These are phyloP conservation scores for Alternaria triticimaculans DNA, from an alignment of 2,329 filamentous ascomycete genomes.

Conservation along the genomic window DNA sequence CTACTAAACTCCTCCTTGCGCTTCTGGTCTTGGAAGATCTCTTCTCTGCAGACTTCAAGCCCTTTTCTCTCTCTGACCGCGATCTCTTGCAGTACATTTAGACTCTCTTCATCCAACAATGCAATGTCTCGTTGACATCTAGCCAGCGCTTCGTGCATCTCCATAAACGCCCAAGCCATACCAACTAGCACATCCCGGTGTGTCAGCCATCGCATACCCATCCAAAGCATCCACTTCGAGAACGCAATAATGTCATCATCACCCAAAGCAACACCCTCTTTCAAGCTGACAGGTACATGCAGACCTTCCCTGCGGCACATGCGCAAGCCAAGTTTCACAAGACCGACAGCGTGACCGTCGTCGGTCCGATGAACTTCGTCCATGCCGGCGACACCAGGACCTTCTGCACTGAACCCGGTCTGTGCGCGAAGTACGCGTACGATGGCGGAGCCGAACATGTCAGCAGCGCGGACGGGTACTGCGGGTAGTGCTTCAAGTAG, in stretches of 20 bases:
- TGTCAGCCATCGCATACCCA: constrained; percentile 24
- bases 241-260: constrained; percentile 50
- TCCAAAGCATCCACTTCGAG: constrained; percentile 19
- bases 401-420: constrained; percentile 48
- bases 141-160: constrained; percentile 22
- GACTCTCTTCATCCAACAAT: not conserved
- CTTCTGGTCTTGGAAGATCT: not conserved
- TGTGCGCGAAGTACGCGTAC: constrained; percentile 51
- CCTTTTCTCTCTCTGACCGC: constrained; percentile 17
- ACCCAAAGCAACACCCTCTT: constrained; percentile 30
- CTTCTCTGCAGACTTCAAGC: constrained; percentile 13
- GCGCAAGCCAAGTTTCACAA: constrained; percentile 43
- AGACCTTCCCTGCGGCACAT: constrained; percentile 29
- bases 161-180: constrained; percentile 43
- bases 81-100: constrained; percentile 5
- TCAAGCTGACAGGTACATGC: constrained; percentile 23
- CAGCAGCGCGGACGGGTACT: constrained; percentile 46
- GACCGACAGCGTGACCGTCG: constrained; percentile 30
- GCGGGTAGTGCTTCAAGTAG: constrained; percentile 50
- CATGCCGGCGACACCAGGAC: constrained; percentile 49
- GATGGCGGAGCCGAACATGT: constrained; percentile 42
- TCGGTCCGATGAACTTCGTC: constrained; percentile 44
- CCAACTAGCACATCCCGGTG: constrained; percentile 40
- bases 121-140: not conserved
- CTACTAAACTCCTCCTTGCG: not conserved